Evolutionary conservation across 2,329 filamentous ascomycete genomes (phyloP), one percentile per base, ranked within the genome.

Genomic region (Atkinsonella texensis): DNA sequence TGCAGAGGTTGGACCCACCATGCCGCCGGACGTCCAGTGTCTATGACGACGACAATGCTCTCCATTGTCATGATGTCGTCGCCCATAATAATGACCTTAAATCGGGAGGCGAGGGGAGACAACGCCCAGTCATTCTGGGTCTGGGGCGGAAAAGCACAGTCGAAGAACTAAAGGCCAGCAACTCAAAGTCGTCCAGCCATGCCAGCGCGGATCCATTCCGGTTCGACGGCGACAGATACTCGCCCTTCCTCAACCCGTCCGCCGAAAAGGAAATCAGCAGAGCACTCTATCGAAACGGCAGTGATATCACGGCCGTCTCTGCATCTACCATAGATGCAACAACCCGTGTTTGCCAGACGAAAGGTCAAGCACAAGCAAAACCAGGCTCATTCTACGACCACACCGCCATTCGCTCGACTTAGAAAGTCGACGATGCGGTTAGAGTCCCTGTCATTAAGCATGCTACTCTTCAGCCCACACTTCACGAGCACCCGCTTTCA

Each of bases 221-320:
- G 46, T 76, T 74, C 53, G 73, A 76, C 56, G 63, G 60, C 35
- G 63, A 64, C 9, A 54, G 61, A 1, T 72, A 72, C 54, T 65
- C 62, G 13, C 53, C 62, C 10, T 70, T 70, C 40, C 56, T 74
- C 9, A 61, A 65, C 8, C 60, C 66, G 4, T 61, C 65, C 1
- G 66, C 65, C 52, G 72, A 75, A 54, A 63, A 68, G 51, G 70
- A 75, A 11, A 64, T 75, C 13, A 75, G 70, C 51, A 64, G 58
- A 23, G 68, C 65, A 8, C 64, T 74, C 18, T 65, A 63, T 31
- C 62, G 59, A 18, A 54, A 64, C 20, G 60, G 53, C 3, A 59
- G 58, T 33, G 48, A 62, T 9, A 50, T 56, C 40, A 60, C 55
- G 9, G 49, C 18, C 44, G 28, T 41, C 20, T 23, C 46, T 6